phyloP scores from a whole-genome alignment of 306 rosid species.

The Inga leiocalycina region DNA sequence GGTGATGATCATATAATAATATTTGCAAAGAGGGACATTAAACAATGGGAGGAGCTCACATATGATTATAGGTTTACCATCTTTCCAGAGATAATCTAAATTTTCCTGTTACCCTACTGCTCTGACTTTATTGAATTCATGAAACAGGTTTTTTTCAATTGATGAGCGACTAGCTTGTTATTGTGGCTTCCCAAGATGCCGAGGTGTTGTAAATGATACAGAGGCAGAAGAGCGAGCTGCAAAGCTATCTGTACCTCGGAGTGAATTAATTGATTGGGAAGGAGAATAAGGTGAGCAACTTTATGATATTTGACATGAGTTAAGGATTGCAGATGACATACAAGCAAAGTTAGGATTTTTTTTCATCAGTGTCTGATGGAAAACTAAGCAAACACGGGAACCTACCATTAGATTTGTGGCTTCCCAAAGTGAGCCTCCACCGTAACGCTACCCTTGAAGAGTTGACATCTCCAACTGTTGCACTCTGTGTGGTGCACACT shows the following conservation, averaged over 20 bases:
- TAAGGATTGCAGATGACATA: neutral
- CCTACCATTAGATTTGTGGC: neutral
- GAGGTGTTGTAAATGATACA: conserved; percentile 90
- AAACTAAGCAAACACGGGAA: neutral
- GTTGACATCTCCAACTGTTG: neutral
- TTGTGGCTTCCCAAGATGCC: conserved; percentile 91
- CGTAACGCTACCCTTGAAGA: neutral
- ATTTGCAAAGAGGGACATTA: conserved; percentile 95
- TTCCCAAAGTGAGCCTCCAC: neutral
- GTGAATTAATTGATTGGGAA: conserved; percentile 84
- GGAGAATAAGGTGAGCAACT: conserved; percentile 72
- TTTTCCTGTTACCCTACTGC: conserved; percentile 28
- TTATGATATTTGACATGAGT: conserved; percentile 17
- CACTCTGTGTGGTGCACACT: neutral
- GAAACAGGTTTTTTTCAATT: conserved; percentile 83
- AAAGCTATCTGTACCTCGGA: conserved; percentile 62
- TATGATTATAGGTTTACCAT: conserved; percentile 85
- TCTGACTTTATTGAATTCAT: conserved; percentile 42
- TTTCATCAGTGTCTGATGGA: neutral
- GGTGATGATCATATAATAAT: conserved; percentile 96
- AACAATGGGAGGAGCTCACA: conserved; percentile 98
- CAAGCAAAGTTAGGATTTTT: neutral
- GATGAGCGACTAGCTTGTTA: conserved; percentile 95
- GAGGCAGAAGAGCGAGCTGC: conserved; percentile 95
- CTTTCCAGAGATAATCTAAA: conserved; percentile 21